Evolutionary conservation across 495 filamentous ascomycete species (phyloP), one percentile per base, ranked within the genome.

Genomic region (Penicillium arizonense): DNA sequence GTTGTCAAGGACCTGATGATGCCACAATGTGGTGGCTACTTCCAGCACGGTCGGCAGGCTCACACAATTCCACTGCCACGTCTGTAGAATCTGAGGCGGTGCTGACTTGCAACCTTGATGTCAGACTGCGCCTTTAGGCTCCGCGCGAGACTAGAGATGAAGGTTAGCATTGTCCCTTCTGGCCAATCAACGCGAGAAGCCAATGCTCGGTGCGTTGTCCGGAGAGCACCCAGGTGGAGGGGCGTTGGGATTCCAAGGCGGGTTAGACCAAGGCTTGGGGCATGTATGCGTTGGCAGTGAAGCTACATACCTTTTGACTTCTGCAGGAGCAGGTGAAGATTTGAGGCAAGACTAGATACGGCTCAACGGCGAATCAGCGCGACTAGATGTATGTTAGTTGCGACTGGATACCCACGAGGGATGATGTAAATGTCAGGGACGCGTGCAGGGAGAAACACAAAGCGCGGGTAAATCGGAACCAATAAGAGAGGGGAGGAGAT

Each of bases 231-330:
- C 56, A 52, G 47, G 59, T 50, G 57, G 63, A 57, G 61, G 59
- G 37, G 52, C 44, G 54, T 48, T 51, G 52, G 50, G 55, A 44
- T 48, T 52, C 48, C 47, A 56, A 61, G 61, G 63, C 62, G 58
- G 61, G 46, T 68, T 65, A 70, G 65, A 64, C 53, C 60, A 61
- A 63, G 52, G 65, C 55, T 54, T 60, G 59, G 60, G 56, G 66
- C 63, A 74, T 68, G 75, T 72, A 77, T 78, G 75, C 73, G 75
- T 74, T 78, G 75, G 75, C 75, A 78, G 50, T 73, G 71, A 66
- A 73, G 67, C 57, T 56, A 72, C 73, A 69, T 77, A 77, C 75
- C 71, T 73, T 63, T 65, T 56, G 53, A 26, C 52, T 52, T 70
- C 69, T 63, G 68, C 61, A 69, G 64, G 61, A 50, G 53, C 52